These are phyloP conservation scores for Sphaceloma murrayae DNA, from an alignment of 2,329 filamentous ascomycete genomes.

Conservation along the genomic window DNA sequence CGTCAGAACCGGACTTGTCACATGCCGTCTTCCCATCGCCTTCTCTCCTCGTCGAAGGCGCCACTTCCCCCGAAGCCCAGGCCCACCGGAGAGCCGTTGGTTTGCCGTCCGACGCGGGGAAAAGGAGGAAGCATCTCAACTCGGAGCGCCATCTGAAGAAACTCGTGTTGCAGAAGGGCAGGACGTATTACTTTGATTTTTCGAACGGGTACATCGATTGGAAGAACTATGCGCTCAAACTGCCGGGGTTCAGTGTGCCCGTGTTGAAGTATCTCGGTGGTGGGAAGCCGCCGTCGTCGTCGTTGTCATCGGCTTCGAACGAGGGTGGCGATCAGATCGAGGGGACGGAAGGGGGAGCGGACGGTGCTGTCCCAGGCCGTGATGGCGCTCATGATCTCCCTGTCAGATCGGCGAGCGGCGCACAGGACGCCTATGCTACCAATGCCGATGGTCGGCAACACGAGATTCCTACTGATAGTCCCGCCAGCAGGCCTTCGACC, in stretches of 20 bases:
- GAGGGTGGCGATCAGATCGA: background rate
- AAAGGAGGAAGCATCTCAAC: slow-evolving; percentile 38
- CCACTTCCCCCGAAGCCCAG: slow-evolving; percentile 31
- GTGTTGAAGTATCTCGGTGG: slow-evolving; percentile 40
- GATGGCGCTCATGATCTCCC: no score
- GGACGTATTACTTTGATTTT: slow-evolving; percentile 39
- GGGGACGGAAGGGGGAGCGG: background rate
- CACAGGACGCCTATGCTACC: no score
- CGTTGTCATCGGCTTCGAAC: no score
- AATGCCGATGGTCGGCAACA: no score
- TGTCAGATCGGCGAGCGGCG: no score
- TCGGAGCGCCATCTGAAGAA: slow-evolving; percentile 27
- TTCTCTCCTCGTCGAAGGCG: slow-evolving; percentile 30
- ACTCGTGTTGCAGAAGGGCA: slow-evolving; percentile 36
- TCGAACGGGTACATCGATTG: slow-evolving; percentile 43
- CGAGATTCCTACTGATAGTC: no score
- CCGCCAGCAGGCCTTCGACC: no score
- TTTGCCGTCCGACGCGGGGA: slow-evolving; percentile 34
- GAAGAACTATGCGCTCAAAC: slow-evolving; percentile 35
- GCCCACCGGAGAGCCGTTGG: slow-evolving; percentile 25
- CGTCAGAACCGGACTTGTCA: background rate
- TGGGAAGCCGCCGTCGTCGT: slow-evolving; percentile 29
- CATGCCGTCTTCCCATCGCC: slow-evolving; percentile 2
- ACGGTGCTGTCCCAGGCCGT: no score
- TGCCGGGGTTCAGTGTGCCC: slow-evolving; percentile 38